These are phyloP conservation scores for Kuraishia ogatae DNA, from an alignment of 805 yeast genomes.

Conservation along the genomic window DNA sequence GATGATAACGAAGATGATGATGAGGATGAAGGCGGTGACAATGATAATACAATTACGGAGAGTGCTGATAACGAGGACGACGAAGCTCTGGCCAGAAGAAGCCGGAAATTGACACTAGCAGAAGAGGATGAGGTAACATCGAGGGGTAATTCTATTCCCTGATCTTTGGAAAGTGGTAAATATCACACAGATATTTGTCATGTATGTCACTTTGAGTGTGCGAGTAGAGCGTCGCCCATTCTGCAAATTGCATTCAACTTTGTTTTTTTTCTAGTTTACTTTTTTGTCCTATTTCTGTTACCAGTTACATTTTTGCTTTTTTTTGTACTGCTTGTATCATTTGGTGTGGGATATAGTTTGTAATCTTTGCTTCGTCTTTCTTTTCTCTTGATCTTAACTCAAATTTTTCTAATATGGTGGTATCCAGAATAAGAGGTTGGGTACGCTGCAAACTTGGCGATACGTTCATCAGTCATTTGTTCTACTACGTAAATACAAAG, in stretches of 20 bases:
- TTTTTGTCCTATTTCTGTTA: no score
- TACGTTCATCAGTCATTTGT: neutral
- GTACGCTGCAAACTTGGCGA: neutral
- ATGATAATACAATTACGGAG: neutral
- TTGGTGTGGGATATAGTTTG: neutral
- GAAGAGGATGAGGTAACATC: constrained; percentile 18
- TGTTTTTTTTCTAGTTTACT: neutral
- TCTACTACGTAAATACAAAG: no score
- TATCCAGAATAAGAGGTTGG: neutral
- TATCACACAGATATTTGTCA: no score
- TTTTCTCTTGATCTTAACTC: neutral
- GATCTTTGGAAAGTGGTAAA: neutral
- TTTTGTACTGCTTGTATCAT: neutral
- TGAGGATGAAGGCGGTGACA: constrained; percentile 18
- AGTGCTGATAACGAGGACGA: constrained; percentile 7
- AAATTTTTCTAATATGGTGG: neutral
- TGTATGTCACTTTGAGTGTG: neutral
- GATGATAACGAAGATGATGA: constrained; percentile 20
- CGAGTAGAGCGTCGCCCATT: neutral
- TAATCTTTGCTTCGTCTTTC: neutral
- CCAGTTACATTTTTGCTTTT: neutral
- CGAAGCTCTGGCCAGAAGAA: constrained; percentile 11
- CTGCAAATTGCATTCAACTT: neutral
- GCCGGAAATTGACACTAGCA: constrained; percentile 20
- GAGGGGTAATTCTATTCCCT: neutral